Conservation (phyloP, 805 yeast species). For the Tetrapisispora iriomotensis region DNA sequence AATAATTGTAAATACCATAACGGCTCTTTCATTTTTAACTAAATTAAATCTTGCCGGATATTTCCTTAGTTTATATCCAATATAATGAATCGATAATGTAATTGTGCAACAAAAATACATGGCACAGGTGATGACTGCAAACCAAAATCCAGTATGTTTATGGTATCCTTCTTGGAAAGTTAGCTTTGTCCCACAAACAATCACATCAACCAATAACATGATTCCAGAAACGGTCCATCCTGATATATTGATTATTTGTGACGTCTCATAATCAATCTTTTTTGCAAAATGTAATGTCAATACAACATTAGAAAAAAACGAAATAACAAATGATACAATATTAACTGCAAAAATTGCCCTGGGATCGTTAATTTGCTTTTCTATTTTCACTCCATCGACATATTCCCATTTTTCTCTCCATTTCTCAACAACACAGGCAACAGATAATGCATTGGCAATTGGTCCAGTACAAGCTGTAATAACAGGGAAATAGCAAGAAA, state of each 20-base stretch:
- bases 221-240: constrained; percentile 57
- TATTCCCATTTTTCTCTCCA: constrained; percentile 41
- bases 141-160: constrained; percentile 66
- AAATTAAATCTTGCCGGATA: constrained; percentile 68
- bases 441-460: constrained; percentile 60
- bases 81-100: constrained; percentile 45
- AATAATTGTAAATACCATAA: constrained; percentile 62
- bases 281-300: constrained; percentile 60
- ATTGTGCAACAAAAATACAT: constrained; percentile 51
- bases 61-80: constrained; percentile 48
- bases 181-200: constrained; percentile 17
- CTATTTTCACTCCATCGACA: constrained; percentile 10
- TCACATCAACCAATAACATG: constrained; percentile 37
- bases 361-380: constrained; percentile 23
- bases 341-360: constrained; percentile 45
- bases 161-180: constrained; percentile 12
- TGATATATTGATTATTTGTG: constrained; percentile 52
- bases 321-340: constrained; percentile 51
- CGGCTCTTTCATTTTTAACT: constrained; percentile 54
- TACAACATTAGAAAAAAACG: constrained; percentile 58
- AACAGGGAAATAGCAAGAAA: constrained; percentile 65
- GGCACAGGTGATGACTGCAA: constrained; percentile 54
- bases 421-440: constrained; percentile 57
- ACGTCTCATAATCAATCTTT: constrained; percentile 43
- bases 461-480: constrained; percentile 75